Percentiles rank a stretch among this genome's conserved stretches.
Evolutionary conservation across 2,329 filamentous ascomycete species (phyloP).

Genomic region (Aspergillus texensis): DNA sequence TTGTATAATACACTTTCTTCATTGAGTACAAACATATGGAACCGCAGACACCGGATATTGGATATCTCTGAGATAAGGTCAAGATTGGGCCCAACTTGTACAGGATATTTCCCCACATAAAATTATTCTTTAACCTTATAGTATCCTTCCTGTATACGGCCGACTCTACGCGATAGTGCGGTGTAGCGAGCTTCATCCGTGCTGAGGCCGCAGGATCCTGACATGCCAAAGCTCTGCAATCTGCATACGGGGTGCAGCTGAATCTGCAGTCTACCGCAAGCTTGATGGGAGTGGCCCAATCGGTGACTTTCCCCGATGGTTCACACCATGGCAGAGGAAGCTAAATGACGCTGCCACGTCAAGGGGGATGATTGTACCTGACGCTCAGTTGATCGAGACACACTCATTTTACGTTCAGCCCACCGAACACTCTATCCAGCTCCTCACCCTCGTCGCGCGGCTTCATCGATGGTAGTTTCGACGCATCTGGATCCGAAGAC

Average conservation of each 20-base stretch:
- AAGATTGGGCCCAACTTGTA: not conserved
- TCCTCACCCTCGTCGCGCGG: slow-evolving; percentile 54
- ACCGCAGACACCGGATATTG: not conserved
- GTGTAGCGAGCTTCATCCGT: not conserved
- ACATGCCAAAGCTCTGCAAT: not conserved
- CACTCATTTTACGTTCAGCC: slow-evolving; percentile 46
- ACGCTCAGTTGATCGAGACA: not conserved
- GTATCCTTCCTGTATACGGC: not conserved
- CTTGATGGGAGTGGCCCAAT: not conserved
- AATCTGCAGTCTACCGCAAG: not conserved
- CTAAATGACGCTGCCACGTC: not conserved
- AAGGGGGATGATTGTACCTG: not conserved
- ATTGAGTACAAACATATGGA: not conserved
- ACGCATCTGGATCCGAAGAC: slow-evolving; percentile 34
- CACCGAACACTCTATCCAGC: slow-evolving; percentile 57
- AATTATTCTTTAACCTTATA: not conserved
- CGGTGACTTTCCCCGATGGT: not conserved
- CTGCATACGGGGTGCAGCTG: not conserved
- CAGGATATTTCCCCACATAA: not conserved
- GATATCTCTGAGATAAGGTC: not conserved
- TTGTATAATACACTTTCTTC: not conserved
- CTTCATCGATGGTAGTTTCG: slow-evolving; percentile 41
- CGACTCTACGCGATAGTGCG: not conserved
- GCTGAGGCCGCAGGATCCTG: not conserved
- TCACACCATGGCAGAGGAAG: not conserved